phyloP scores from a whole-genome alignment of 2,329 filamentous ascomycete genomes.

The Penicillium digitatum region DNA sequence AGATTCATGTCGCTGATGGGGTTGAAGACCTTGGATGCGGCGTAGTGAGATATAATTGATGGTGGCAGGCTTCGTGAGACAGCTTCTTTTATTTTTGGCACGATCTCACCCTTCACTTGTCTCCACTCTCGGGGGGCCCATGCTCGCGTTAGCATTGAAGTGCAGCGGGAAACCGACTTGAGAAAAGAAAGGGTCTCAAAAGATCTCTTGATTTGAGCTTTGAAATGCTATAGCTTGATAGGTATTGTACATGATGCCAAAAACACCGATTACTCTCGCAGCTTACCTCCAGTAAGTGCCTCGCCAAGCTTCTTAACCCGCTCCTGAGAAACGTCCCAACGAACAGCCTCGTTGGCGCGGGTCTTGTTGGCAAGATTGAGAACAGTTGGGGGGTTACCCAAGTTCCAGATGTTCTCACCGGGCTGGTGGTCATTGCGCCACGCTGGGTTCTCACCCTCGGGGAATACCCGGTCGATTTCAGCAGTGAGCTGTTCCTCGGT shows the following conservation, averaged over 20 bases:
- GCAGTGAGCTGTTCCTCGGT: constrained; percentile 70
- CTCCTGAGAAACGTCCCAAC: constrained; percentile 49
- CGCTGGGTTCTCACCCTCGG: constrained; percentile 51
- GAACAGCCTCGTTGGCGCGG: constrained; percentile 32
- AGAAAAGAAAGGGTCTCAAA: not conserved
- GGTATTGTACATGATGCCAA: constrained; percentile 24
- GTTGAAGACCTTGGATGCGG: not conserved
- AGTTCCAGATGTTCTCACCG: constrained; percentile 52
- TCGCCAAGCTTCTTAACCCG: constrained; percentile 63
- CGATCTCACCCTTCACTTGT: not conserved
- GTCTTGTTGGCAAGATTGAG: constrained; percentile 28
- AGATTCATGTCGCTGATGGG: not conserved
- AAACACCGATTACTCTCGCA: constrained; percentile 32
- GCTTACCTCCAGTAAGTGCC: constrained; percentile 64
- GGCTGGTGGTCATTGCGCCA: constrained; percentile 42
- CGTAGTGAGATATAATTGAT: not conserved
- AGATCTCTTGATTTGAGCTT: constrained; percentile 5
- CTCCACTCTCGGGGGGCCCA: not conserved
- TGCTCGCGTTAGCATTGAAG: not conserved
- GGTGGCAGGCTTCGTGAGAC: not conserved
- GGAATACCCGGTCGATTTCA: constrained; percentile 73
- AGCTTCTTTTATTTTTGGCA: not conserved
- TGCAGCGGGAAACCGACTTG: not conserved
- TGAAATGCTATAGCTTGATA: constrained; percentile 18
- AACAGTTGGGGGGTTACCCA: constrained; percentile 44